Evolutionary conservation across 2,329 filamentous ascomycete species (phyloP).

Genomic region (Ceratocystis alfenasii): DNA sequence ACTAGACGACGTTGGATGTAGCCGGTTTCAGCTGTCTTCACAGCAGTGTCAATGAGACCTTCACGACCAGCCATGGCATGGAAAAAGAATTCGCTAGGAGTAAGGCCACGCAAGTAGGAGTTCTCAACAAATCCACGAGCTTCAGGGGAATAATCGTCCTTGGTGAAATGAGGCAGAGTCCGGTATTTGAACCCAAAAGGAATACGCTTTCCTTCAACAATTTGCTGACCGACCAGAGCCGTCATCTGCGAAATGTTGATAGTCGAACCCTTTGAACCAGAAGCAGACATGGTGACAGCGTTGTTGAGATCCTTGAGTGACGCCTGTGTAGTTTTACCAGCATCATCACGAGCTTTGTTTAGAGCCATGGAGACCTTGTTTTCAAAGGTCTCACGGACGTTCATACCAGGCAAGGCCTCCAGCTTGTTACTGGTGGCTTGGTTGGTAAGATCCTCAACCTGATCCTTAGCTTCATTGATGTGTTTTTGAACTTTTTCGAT

Average conservation of each 20-base stretch:
- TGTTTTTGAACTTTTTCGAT: constrained; percentile 74
- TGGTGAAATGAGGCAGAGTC: constrained; percentile 93
- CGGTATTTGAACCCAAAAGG: constrained; percentile 98
- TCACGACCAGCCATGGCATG: constrained; percentile 99
- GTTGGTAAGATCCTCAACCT: constrained; percentile 63
- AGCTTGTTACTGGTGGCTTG: constrained; percentile 75
- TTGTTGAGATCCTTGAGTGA: constrained; percentile 94
- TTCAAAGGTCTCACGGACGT: constrained; percentile 94
- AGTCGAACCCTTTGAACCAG: constrained; percentile 94
- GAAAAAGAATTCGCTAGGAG: constrained; percentile 96
- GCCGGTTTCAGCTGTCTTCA: constrained; percentile 98
- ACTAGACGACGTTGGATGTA: constrained; percentile 98
- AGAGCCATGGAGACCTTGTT: constrained; percentile 89
- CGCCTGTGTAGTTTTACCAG: constrained; percentile 82
- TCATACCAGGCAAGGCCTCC: constrained; percentile 95
- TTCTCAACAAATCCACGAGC: constrained; percentile 97
- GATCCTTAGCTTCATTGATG: constrained; percentile 68
- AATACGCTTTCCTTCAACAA: constrained; percentile 96
- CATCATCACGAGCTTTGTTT: constrained; percentile 91
- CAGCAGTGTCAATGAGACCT: constrained; percentile 97
- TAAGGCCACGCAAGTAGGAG: constrained; percentile 90
- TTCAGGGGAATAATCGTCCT: constrained; percentile 96
- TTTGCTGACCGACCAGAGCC: constrained; percentile 92
- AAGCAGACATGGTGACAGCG: constrained; percentile 88
- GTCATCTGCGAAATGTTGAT: constrained; percentile 99